Percentiles rank a stretch among this genome's conserved stretches.
Conservation (phyloP, 495 filamentous ascomycete genomes). For the Trichoderma gamsii region DNA sequence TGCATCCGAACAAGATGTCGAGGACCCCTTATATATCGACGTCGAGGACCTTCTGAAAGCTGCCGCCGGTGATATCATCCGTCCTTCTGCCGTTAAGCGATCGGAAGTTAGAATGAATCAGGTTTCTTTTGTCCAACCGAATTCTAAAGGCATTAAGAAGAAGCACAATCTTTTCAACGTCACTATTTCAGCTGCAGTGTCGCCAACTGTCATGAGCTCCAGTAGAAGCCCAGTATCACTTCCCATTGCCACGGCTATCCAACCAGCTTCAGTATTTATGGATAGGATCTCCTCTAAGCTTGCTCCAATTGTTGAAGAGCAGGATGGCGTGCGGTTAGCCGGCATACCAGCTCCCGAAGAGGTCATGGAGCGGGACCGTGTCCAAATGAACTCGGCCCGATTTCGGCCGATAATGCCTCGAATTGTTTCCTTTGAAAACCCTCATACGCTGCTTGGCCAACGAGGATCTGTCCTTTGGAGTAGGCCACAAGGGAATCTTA, state of each 20-base stretch:
- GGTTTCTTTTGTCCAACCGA: background rate
- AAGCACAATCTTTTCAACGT: background rate
- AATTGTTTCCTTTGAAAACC: conserved; percentile 38
- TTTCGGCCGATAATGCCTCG: conserved; percentile 48
- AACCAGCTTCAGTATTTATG: background rate
- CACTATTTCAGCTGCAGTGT: background rate
- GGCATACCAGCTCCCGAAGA: background rate
- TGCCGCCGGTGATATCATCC: conserved; percentile 40
- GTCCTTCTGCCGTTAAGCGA: conserved; percentile 32
- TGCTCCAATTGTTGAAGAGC: conserved; percentile 14
- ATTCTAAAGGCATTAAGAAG: background rate
- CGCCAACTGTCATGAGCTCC: background rate
- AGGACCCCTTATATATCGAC: conserved; percentile 56
- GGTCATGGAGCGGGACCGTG: background rate
- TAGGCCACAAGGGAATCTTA: conserved; percentile 31
- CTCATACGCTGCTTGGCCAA: conserved; percentile 54
- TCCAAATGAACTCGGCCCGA: background rate
- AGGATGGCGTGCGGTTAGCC: background rate
- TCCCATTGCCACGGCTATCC: background rate
- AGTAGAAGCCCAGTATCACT: background rate
- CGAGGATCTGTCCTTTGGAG: conserved; percentile 55
- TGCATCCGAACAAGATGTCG: conserved; percentile 30
- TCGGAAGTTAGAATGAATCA: conserved; percentile 31
- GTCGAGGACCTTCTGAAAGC: conserved; percentile 64
- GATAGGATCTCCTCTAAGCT: background rate